Conservation (phyloP, 139 green algal genomes). For the Closterium sp. region DNA sequence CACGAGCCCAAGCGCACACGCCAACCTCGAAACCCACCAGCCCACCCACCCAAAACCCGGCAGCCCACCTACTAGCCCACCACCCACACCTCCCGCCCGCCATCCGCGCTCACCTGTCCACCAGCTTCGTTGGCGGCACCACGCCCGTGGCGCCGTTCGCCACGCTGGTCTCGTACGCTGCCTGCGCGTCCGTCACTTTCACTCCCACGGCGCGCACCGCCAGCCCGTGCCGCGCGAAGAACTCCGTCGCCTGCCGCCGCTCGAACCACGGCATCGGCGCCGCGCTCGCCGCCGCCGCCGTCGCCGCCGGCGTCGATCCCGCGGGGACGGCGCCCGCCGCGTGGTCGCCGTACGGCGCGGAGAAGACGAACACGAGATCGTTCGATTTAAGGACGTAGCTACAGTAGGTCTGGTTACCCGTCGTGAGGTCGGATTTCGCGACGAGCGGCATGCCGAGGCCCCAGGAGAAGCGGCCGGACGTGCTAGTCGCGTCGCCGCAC, state of each 20-base stretch:
- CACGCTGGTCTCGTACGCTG: conserved; percentile 69
- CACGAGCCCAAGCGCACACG: too few relatives aligned
- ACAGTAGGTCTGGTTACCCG: conserved; percentile 79
- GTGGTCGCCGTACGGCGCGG: conserved; percentile 77
- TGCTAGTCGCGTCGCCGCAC: conserved; percentile 84
- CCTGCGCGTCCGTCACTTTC: conserved; percentile 74
- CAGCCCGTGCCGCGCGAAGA: conserved; percentile 83
- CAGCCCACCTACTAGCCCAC: too few relatives aligned
- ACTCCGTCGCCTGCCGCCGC: conserved; percentile 51
- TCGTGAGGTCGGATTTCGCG: conserved; percentile 84
- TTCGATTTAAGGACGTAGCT: conserved; percentile 80
- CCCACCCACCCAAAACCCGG: too few relatives aligned
- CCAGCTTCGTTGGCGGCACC: conserved; percentile 61
- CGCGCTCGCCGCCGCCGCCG: background rate
- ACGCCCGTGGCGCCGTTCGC: conserved; percentile 71
- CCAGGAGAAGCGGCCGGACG: conserved; percentile 75
- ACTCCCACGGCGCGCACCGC: conserved; percentile 84
- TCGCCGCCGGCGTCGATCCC: background rate
- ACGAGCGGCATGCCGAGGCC: conserved; percentile 88
- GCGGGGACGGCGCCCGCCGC: background rate
- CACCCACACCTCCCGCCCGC: conserved; percentile 3
- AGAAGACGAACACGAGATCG: conserved; percentile 91
- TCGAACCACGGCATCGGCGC: conserved; percentile 37
- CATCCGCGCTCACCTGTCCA: conserved; percentile 15
- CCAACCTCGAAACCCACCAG: too few relatives aligned